phyloP scores from a whole-genome alignment of 2,329 filamentous ascomycete species.

The Pestalotiopsis sp. region DNA sequence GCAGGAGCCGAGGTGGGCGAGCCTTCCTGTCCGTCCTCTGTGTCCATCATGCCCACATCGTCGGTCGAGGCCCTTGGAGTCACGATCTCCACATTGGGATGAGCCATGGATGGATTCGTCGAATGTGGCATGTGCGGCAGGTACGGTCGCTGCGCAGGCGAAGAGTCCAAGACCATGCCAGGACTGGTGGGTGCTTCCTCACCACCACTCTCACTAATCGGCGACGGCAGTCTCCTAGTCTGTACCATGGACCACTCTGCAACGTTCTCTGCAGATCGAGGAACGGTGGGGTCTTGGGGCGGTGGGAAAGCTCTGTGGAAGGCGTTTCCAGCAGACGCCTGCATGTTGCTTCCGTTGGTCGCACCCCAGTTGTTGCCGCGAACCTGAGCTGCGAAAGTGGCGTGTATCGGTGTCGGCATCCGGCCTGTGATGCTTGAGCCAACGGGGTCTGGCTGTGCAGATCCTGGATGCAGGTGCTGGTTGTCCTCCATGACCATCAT shows the following conservation, averaged over 20 bases:
- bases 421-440: slow-evolving; percentile 43
- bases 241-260: slow-evolving; percentile 56
- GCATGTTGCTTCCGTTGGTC: slow-evolving; percentile 26
- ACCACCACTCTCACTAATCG: slow-evolving; percentile 57
- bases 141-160: slow-evolving; percentile 34
- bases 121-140: slow-evolving; percentile 37
- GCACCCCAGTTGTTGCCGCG: slow-evolving; percentile 53
- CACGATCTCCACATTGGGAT: slow-evolving; percentile 38
- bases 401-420: slow-evolving; percentile 63
- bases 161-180: slow-evolving; percentile 41
- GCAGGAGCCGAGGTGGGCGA: slow-evolving; percentile 35
- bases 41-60: slow-evolving; percentile 36
- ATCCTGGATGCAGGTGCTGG: slow-evolving; percentile 36
- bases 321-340: slow-evolving; percentile 22
- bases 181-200: slow-evolving; percentile 45
- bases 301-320: slow-evolving; percentile 33
- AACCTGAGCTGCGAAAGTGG: slow-evolving; percentile 57
- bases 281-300: slow-evolving; percentile 44
- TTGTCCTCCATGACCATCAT: slow-evolving; percentile 42
- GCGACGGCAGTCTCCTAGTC: slow-evolving; percentile 58
- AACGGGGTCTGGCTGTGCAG: slow-evolving; percentile 33
- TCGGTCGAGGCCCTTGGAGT: slow-evolving; percentile 22
- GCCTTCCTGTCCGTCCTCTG: slow-evolving; percentile 25
- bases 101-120: slow-evolving; percentile 34
- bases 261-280: slow-evolving; percentile 48